Evolutionary conservation across 2,329 filamentous ascomycete species (phyloP).

Genomic region (Orbilia oligospora): DNA sequence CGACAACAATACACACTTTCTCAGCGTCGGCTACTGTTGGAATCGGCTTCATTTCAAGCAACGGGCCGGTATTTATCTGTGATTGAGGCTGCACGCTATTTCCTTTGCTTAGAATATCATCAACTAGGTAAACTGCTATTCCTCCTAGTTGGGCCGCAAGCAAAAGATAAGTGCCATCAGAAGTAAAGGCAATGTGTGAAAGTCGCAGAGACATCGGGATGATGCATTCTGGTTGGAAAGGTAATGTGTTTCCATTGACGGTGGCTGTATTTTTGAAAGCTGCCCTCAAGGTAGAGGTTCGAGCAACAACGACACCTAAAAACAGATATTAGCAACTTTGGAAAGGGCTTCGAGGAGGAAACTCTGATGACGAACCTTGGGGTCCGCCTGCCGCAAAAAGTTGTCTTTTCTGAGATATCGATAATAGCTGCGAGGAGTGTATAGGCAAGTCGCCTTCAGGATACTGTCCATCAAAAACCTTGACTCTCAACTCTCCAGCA

Average conservation of each 20-base stretch:
- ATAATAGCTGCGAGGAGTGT: constrained; percentile 84
- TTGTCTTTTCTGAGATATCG: constrained; percentile 83
- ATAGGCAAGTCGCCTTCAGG: constrained; percentile 75
- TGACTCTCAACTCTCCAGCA: constrained; percentile 84
- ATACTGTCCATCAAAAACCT: constrained; percentile 84
- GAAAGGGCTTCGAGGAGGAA: neutral
- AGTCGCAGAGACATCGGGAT: constrained; percentile 81
- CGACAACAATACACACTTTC: constrained; percentile 84
- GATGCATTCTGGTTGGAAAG: constrained; percentile 81
- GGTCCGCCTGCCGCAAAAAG: constrained; percentile 90
- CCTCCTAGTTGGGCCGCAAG: constrained; percentile 86
- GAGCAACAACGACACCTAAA: constrained; percentile 77
- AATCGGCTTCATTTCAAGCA: constrained; percentile 84
- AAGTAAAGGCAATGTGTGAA: constrained; percentile 90
- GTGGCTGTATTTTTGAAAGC: constrained; percentile 72
- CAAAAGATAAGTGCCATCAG: constrained; percentile 87
- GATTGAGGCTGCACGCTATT: constrained; percentile 77
- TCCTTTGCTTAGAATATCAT: constrained; percentile 74
- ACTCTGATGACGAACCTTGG: constrained; percentile 68
- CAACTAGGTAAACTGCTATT: constrained; percentile 84
- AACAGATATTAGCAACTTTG: constrained; percentile 11
- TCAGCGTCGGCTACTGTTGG: constrained; percentile 80
- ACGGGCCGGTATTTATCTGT: constrained; percentile 81
- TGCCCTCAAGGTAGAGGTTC: constrained; percentile 82
- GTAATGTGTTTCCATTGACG: constrained; percentile 71